Evolutionary conservation across 2,329 filamentous ascomycete genomes (phyloP).

Genomic region (Colletotrichum filicis): DNA sequence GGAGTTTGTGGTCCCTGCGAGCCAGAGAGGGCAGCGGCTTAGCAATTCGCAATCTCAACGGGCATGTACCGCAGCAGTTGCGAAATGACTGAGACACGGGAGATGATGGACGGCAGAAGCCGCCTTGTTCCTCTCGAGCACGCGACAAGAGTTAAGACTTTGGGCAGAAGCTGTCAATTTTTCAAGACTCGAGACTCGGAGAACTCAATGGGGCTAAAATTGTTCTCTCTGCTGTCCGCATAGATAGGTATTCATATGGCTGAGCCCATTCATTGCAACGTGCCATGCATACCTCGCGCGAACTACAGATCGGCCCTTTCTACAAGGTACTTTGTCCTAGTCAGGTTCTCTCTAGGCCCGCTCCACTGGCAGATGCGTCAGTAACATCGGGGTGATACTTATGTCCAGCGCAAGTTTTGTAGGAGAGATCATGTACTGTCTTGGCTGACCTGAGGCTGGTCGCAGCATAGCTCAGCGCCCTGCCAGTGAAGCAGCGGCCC

Average conservation of each 20-base stretch:
- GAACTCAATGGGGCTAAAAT: too few relatives aligned
- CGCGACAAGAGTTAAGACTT: background rate
- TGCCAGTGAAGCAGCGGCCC: background rate
- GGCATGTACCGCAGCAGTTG: slow-evolving; percentile 24
- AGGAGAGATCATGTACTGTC: background rate
- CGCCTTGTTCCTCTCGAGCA: background rate
- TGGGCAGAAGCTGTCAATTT: background rate
- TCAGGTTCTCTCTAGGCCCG: background rate
- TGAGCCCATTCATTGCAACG: background rate
- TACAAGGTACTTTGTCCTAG: background rate
- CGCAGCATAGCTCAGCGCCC: background rate
- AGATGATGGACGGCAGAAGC: slow-evolving; percentile 2
- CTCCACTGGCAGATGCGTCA: background rate
- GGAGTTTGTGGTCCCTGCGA: slow-evolving; percentile 10
- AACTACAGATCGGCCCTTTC: background rate
- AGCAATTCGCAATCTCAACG: slow-evolving; percentile 31
- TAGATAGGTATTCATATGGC: background rate
- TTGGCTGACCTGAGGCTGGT: background rate
- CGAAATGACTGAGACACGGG: slow-evolving; percentile 30
- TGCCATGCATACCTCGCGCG: background rate
- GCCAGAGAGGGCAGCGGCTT: slow-evolving; percentile 17
- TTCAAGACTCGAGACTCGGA: background rate
- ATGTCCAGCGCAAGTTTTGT: background rate
- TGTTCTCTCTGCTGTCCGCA: background rate
- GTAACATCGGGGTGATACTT: background rate